Evolutionary conservation across 257 asterid species (phyloP).

Genomic region (Solanum infundibuliforme): DNA sequence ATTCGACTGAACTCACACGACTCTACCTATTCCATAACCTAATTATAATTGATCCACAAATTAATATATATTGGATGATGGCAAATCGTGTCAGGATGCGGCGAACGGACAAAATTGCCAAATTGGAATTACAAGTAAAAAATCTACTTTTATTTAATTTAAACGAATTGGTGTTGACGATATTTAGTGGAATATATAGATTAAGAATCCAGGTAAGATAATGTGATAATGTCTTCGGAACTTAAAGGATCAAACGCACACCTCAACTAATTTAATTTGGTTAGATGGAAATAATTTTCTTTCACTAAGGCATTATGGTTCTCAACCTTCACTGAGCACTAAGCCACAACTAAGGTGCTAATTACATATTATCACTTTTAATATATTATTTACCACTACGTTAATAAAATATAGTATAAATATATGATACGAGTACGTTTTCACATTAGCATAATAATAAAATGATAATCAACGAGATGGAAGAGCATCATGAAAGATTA

Average conservation of each 20-base stretch:
- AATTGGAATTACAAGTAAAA: too few relatives aligned
- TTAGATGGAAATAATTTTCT: rapidly evolving
- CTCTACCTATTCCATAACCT: not conserved
- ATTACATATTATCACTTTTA: not conserved
- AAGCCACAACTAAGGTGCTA: not conserved
- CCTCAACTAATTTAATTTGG: not conserved
- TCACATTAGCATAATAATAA: not conserved
- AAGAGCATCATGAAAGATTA: not conserved
- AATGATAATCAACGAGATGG: not conserved
- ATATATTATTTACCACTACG: not conserved
- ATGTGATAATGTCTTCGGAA: too few relatives aligned
- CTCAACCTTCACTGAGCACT: not conserved
- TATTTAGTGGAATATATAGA: too few relatives aligned
- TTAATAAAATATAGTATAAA: not conserved
- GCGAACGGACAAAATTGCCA: not conserved
- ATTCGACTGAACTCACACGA: not conserved
- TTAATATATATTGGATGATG: not conserved
- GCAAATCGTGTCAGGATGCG: not conserved
- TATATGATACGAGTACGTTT: not conserved
- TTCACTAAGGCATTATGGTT: not conserved
- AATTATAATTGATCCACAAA: not conserved
- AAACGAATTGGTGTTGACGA: not conserved
- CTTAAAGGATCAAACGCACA: not conserved
- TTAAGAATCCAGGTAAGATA: not conserved
- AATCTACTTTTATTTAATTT: not conserved